Percentiles rank a stretch among this genome's conserved stretches.
These are phyloP conservation scores for Malus domestica DNA, from an alignment of 306 rosid species.

Conservation along the genomic window ASM211411v1 NC_041791.1:2183001-2183500, in stretches of 20 bases:
- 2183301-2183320: background rate
- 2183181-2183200: constrained; percentile 74
- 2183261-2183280: background rate
- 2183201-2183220: background rate
- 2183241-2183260: background rate
- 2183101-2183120: constrained; percentile 28
- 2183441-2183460: background rate
- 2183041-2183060: constrained; percentile 8
- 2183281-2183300: background rate
- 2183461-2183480: background rate
- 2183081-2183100: constrained; percentile 36
- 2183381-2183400: background rate
- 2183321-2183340: background rate
- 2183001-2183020: constrained; percentile 20
- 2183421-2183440: background rate
- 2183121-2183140: constrained; percentile 53
- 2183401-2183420: background rate
- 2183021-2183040: constrained; percentile 9
- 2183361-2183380: background rate
- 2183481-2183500: background rate
- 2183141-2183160: constrained; percentile 72
- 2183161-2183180: constrained; percentile 80
- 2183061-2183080: constrained; percentile 35
- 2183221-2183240: background rate
- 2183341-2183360: background rate